A percentile compares a stretch with the other conserved stretches of the same genome.
Evolutionary conservation across 2,329 filamentous ascomycete genomes (phyloP).

Genomic region (Penicillium rolfsii): DNA sequence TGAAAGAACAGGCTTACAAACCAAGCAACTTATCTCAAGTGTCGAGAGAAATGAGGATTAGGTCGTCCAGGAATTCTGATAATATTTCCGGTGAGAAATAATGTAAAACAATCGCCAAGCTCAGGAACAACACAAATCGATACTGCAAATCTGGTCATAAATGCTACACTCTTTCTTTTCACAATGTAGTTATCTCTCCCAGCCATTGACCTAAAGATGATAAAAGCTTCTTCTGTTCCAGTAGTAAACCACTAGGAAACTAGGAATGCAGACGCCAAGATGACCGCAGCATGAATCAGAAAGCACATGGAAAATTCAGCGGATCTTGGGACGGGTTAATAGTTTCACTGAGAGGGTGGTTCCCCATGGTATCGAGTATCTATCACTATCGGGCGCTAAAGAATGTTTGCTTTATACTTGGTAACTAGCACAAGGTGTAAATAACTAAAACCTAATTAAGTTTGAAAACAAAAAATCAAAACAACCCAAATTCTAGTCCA

Average conservation of each 20-base stretch:
- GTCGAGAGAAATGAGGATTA: too few species aligned
- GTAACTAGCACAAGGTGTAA: neutral
- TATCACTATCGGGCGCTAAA: neutral
- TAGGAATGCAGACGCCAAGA: neutral
- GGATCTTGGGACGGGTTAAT: neutral
- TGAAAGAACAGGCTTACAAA: neutral
- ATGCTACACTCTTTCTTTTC: neutral
- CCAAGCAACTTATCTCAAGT: too few species aligned
- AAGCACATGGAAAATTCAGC: neutral
- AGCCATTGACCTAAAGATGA: neutral
- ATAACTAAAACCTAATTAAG: too few species aligned
- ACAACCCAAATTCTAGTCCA: neutral
- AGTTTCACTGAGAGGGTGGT: neutral
- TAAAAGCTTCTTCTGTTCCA: too few species aligned
- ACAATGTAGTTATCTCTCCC: neutral
- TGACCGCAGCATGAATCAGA: neutral
- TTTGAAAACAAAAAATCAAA: neutral
- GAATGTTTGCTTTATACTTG: neutral
- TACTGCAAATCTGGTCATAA: too few species aligned
- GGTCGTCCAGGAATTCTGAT: too few species aligned
- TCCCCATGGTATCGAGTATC: neutral
- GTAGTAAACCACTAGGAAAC: neutral
- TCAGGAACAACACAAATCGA: too few species aligned
- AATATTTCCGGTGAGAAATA: too few species aligned
- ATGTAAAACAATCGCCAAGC: too few species aligned